Percentiles rank a stretch among this genome's conserved stretches.
phyloP scores from a whole-genome alignment of 2,329 filamentous ascomycete genomes.

The Leptographium wingfieldii region DNA sequence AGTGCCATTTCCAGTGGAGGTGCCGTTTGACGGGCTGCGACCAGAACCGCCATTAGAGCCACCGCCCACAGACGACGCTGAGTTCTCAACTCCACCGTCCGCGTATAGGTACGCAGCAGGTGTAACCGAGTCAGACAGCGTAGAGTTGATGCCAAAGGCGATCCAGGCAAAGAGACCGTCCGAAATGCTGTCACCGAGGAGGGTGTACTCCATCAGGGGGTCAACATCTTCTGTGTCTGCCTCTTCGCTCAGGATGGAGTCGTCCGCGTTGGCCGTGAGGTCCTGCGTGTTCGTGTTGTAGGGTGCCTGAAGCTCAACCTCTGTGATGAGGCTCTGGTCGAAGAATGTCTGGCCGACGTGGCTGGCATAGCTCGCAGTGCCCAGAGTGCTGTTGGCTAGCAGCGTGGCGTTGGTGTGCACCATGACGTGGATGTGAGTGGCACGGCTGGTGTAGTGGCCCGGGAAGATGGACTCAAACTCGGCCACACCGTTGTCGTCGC shows the following conservation, averaged over 20 bases:
- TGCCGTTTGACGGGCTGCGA: not conserved
- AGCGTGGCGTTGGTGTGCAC: constrained; percentile 18
- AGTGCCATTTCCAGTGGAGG: not conserved
- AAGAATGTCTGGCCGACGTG: constrained; percentile 51
- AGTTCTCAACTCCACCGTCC: constrained; percentile 7
- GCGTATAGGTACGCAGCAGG: constrained; percentile 8
- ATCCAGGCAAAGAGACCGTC: constrained; percentile 41
- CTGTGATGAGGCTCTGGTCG: constrained; percentile 38
- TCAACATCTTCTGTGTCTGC: constrained; percentile 19
- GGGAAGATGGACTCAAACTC: constrained; percentile 30
- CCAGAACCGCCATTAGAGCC: not conserved
- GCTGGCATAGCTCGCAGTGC: constrained; percentile 33
- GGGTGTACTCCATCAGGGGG: constrained; percentile 43
- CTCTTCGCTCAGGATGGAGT: constrained; percentile 27
- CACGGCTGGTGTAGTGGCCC: constrained; percentile 30
- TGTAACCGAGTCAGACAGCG: constrained; percentile 5
- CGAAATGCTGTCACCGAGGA: constrained; percentile 35
- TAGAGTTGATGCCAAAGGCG: constrained; percentile 31
- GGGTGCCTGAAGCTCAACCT: constrained; percentile 34
- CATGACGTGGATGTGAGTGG: constrained; percentile 25
- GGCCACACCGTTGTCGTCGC: constrained; percentile 26
- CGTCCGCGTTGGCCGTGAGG: constrained; percentile 33
- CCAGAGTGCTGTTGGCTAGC: constrained; percentile 34
- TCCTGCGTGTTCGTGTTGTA: constrained; percentile 28
- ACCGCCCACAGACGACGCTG: not conserved